These are phyloP conservation scores for Saccharomyces uvarum DNA, from an alignment of 1,139 yeast species.

Conservation along the genomic window DNA sequence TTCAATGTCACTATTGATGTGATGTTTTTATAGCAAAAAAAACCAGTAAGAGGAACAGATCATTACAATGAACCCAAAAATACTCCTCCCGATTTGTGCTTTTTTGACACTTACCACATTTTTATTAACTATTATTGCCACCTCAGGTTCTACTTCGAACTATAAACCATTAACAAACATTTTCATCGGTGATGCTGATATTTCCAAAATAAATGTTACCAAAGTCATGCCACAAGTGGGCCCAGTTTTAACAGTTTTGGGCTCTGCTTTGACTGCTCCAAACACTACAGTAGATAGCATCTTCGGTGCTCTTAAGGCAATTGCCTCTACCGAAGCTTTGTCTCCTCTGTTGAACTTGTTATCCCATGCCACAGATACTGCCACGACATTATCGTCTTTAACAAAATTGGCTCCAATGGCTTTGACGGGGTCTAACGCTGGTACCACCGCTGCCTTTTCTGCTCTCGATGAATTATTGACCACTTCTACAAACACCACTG, in stretches of 20 bases:
- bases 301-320: constrained; percentile 21
- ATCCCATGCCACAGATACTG: constrained; percentile 18
- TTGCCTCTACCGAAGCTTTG: constrained; percentile 26
- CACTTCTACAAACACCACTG: constrained; percentile 21
- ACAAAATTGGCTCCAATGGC: constrained; percentile 26
- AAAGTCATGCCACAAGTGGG: constrained; percentile 28
- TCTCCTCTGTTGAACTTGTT: constrained; percentile 24
- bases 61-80: constrained; percentile 4
- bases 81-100: constrained; percentile 12
- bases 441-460: constrained; percentile 15
- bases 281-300: constrained; percentile 16
- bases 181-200: constrained; percentile 30
- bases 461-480: constrained; percentile 20
- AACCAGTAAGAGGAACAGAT: background rate
- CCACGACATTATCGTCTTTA: constrained; percentile 22
- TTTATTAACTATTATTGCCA: constrained; percentile 19
- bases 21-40: background rate
- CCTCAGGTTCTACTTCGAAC: constrained; percentile 29
- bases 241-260: constrained; percentile 24
- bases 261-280: constrained; percentile 23
- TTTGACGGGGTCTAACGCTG: constrained; percentile 12
- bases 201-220: constrained; percentile 29
- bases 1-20: background rate
- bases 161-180: constrained; percentile 27
- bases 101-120: constrained; percentile 20